phyloP scores from a whole-genome alignment of 257 asterid species.

The Coffea canephora region DNA sequence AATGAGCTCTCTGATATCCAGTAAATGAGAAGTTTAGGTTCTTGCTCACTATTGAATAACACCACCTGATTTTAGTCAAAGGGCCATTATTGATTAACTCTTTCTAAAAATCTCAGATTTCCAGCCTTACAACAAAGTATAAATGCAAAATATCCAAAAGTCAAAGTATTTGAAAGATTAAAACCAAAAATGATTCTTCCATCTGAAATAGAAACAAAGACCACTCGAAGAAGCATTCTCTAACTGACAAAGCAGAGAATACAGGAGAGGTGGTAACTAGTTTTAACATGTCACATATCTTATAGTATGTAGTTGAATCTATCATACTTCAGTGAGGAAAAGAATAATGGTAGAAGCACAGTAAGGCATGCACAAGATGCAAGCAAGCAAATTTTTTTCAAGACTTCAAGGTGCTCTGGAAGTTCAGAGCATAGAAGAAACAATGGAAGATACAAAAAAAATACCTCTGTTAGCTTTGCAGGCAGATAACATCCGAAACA shows the following conservation, averaged over 20 bases:
- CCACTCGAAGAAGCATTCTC: not conserved
- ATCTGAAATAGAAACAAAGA: not conserved
- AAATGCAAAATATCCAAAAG: not conserved
- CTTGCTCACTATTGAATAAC: not conserved
- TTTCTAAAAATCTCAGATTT: not conserved
- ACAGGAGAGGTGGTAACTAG: not conserved
- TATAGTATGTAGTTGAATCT: not conserved
- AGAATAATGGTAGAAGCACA: not conserved
- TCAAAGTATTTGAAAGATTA: not conserved
- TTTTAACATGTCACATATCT: not conserved
- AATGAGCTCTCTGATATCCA: not conserved
- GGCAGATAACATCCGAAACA: slow-evolving; percentile 80
- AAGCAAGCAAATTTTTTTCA: not conserved
- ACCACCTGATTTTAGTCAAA: not conserved
- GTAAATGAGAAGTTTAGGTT: not conserved
- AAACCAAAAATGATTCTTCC: not conserved
- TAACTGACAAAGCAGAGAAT: not conserved
- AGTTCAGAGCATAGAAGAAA: not conserved
- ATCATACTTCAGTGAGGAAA: not conserved
- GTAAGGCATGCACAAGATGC: not conserved
- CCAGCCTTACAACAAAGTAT: not conserved
- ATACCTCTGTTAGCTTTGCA: slow-evolving; percentile 96
- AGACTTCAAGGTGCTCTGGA: not conserved
- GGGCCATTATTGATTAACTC: too few relatives aligned
- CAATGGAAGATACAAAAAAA: not conserved